Conservation (phyloP, 495 filamentous ascomycete genomes). For the Chaetomium tenue region DNA sequence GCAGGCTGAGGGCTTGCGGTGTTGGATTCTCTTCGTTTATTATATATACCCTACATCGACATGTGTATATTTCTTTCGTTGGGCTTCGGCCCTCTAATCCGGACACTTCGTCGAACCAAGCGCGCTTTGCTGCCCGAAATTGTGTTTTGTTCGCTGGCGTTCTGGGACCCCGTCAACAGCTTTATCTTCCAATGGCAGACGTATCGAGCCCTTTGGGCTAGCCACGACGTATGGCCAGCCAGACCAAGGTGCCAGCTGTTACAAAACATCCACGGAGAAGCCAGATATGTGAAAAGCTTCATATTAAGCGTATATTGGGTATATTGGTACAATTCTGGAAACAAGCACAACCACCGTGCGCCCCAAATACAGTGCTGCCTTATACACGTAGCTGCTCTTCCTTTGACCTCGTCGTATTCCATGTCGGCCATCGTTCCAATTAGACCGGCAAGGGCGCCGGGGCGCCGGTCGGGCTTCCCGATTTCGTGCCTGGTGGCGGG, state of each 20-base stretch:
- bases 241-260: not conserved
- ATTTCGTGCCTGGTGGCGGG: constrained; percentile 47
- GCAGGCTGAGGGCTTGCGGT: not conserved
- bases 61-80: constrained; percentile 5
- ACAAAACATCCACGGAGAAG: too few species aligned
- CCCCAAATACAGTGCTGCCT: not conserved
- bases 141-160: not conserved
- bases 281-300: not conserved
- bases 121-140: not conserved
- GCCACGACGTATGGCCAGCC: too few species aligned
- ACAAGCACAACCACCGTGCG: not conserved
- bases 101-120: not conserved
- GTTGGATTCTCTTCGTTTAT: constrained; percentile 6
- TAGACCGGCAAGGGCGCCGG: constrained; percentile 43
- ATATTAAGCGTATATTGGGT: constrained; percentile 8
- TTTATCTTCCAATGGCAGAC: not conserved
- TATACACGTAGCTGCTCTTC: not conserved
- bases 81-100: not conserved
- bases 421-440: not conserved
- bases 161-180: not conserved
- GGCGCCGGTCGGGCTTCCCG: constrained; percentile 42
- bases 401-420: not conserved
- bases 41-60: constrained; percentile 11
- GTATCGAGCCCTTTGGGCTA: too few species aligned
- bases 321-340: constrained; percentile 11